Evolutionary conservation across 345 rosid species (phyloP).

Genomic region (Turnera subulata): DNA sequence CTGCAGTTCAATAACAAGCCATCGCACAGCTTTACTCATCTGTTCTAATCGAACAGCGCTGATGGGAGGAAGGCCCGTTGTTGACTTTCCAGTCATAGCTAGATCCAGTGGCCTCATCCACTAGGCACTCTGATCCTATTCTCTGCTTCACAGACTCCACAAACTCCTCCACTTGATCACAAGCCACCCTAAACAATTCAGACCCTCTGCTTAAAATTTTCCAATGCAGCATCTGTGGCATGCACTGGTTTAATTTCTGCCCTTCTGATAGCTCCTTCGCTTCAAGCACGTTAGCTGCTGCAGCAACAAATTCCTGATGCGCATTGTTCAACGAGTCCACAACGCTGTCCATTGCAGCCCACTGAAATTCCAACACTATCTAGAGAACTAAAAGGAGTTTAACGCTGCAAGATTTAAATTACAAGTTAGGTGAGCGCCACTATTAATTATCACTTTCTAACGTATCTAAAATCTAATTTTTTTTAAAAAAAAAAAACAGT

Average conservation of each 20-base stretch:
- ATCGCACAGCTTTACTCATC: slow-evolving; percentile 96
- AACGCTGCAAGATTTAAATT: no score
- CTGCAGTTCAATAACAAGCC: slow-evolving; percentile 90
- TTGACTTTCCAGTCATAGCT: slow-evolving; percentile 44
- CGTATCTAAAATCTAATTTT: no score
- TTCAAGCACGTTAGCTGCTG: slow-evolving; percentile 75
- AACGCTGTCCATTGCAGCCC: slow-evolving; percentile 67
- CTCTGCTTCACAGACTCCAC: slow-evolving; percentile 90
- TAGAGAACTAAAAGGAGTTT: not conserved
- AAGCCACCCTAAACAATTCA: slow-evolving; percentile 86
- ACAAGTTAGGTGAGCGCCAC: no score
- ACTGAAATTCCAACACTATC: not conserved
- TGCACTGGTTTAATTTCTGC: slow-evolving; percentile 49
- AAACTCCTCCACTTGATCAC: slow-evolving; percentile 95
- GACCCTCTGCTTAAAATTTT: slow-evolving; percentile 88
- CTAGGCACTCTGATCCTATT: slow-evolving; percentile 88
- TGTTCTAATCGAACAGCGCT: slow-evolving; percentile 93
- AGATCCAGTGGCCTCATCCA: slow-evolving; percentile 90
- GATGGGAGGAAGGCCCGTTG: slow-evolving; percentile 70
- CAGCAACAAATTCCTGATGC: slow-evolving; percentile 72
- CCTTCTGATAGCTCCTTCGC: slow-evolving; percentile 53
- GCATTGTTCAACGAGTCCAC: slow-evolving; percentile 70
- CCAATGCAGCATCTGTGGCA: slow-evolving; percentile 61
- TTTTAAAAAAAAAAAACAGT: no score
- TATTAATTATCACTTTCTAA: no score